phyloP scores from a whole-genome alignment of 2,329 filamentous ascomycete species.

The Nannizziopsis barbatae region DNA sequence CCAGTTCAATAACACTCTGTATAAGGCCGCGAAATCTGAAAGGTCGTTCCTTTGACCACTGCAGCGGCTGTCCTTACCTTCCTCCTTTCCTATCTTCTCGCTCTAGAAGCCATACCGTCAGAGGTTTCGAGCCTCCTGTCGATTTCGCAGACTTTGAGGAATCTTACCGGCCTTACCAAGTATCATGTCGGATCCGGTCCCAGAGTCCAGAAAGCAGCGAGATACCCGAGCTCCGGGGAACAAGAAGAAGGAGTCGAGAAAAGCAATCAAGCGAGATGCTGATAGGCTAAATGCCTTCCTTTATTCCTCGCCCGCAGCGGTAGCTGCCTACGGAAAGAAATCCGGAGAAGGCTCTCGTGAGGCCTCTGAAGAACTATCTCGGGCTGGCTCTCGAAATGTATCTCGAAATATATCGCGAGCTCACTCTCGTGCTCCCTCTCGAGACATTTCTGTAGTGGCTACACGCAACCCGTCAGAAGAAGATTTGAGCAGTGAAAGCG shows the following conservation, averaged over 20 bases:
- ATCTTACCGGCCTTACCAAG: background rate
- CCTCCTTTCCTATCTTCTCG: background rate
- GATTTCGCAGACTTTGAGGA: background rate
- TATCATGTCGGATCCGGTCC: conserved; percentile 36
- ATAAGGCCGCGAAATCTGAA: background rate
- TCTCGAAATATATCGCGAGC: conserved; percentile 38
- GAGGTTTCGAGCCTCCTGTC: background rate
- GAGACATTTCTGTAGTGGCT: conserved; percentile 42
- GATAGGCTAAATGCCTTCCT: background rate
- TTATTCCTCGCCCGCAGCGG: background rate
- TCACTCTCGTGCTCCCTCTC: conserved; percentile 44
- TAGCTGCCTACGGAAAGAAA: background rate
- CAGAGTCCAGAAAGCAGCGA: too few species aligned
- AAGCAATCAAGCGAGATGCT: conserved; percentile 24
- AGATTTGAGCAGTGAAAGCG: conserved; percentile 21
- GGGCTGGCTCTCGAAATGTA: background rate
- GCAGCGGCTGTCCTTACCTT: background rate
- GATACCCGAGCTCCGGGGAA: conserved; percentile 49
- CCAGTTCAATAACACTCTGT: conserved; percentile 9
- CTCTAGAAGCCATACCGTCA: background rate
- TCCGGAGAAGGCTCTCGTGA: conserved; percentile 42
- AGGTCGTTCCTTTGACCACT: background rate
- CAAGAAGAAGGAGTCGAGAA: conserved; percentile 54
- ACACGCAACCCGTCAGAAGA: conserved; percentile 8
- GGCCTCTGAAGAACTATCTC: conserved; percentile 29